Conservation (phyloP, 495 filamentous ascomycete genomes). For the Annulohypoxylon nitens region DNA sequence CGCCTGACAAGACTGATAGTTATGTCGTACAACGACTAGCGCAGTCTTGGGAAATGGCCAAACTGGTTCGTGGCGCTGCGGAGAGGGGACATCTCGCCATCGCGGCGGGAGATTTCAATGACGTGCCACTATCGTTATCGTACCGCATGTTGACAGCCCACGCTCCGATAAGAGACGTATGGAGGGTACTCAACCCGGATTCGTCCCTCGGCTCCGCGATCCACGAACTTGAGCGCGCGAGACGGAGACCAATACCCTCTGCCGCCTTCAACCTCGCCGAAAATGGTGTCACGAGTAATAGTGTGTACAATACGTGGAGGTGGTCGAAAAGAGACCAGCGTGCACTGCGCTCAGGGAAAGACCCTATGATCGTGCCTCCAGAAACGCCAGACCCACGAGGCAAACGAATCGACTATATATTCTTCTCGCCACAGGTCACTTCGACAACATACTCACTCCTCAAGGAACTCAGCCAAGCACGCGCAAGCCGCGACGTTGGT, state of each 20-base stretch:
- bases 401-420: conserved; percentile 96
- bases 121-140: conserved; percentile 88
- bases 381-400: conserved; percentile 76
- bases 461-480: conserved; percentile 23
- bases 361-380: conserved; percentile 64
- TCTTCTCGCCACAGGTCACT: conserved; percentile 59
- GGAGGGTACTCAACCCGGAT: conserved; percentile 83
- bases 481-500: conserved; percentile 36
- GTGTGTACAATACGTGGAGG: conserved; percentile 90
- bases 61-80: conserved; percentile 85
- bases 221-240: conserved; percentile 71
- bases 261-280: conserved; percentile 80
- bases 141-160: conserved; percentile 85
- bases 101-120: conserved; percentile 94
- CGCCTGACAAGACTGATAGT: conserved; percentile 75
- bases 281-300: conserved; percentile 91
- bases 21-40: conserved; percentile 91
- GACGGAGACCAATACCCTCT: conserved; percentile 69
- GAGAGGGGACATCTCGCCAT: conserved; percentile 88
- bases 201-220: conserved; percentile 78
- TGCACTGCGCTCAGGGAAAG: conserved; percentile 65
- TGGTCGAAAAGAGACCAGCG: conserved; percentile 77
- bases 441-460: conserved; percentile 40
- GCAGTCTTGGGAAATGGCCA: conserved; percentile 97
- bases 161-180: conserved; percentile 83